Conservation (phyloP, 345 rosid species). For the Aethionema arabicum region DNA sequence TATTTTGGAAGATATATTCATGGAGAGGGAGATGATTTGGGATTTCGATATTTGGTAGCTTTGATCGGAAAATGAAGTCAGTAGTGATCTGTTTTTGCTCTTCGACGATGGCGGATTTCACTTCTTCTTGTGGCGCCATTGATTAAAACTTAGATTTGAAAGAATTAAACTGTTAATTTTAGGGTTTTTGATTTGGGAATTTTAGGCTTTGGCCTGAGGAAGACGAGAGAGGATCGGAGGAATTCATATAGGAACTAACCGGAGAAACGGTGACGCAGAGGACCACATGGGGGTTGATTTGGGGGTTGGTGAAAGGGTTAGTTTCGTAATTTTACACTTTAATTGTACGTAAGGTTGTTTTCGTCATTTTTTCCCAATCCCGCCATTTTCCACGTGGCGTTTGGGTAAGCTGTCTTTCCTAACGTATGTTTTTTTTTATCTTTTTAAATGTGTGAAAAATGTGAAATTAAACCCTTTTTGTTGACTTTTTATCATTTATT, state of each 20-base stretch:
- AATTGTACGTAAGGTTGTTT: not conserved
- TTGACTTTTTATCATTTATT: too few relatives aligned
- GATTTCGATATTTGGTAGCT: slow-evolving; percentile 72
- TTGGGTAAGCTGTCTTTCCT: slow-evolving; percentile 24
- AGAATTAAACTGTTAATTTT: not conserved
- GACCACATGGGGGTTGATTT: not conserved
- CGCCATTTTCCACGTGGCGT: slow-evolving; percentile 15
- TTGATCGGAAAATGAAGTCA: slow-evolving; percentile 69
- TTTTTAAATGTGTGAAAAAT: too few relatives aligned
- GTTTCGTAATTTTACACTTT: not conserved
- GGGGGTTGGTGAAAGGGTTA: slow-evolving; percentile 37
- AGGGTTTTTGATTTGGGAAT: not conserved
- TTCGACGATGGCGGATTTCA: not conserved
- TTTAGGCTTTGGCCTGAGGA: slow-evolving; percentile 40
- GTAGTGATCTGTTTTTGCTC: slow-evolving; percentile 23
- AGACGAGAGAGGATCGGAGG: slow-evolving; percentile 21
- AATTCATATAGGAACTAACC: slow-evolving; percentile 32
- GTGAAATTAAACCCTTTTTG: too few relatives aligned
- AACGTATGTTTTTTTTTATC: too few relatives aligned
- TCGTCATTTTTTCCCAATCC: not conserved
- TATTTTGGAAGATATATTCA: slow-evolving; percentile 67
- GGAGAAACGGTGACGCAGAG: slow-evolving; percentile 17
- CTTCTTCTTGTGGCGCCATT: slow-evolving; percentile 34
- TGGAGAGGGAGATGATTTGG: slow-evolving; percentile 78
- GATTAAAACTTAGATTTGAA: not conserved